phyloP scores from a whole-genome alignment of 192 early-diverging fungal species.

The Coemansia sp. region DNA sequence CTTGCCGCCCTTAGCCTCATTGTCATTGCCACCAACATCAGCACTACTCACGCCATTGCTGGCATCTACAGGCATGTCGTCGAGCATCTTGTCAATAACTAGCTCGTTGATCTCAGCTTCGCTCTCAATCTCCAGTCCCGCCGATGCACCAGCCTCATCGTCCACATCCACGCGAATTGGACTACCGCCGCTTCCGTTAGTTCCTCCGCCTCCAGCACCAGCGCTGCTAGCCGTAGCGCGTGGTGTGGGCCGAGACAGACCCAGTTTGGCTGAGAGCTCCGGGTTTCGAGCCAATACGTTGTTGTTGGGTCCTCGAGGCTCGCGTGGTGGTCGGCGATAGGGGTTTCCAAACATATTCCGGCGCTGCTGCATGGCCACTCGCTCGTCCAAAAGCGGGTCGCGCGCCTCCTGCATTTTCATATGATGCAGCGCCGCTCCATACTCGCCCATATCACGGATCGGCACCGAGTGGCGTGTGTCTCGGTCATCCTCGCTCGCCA shows the following conservation, averaged over 20 bases:
- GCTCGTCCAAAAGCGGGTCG: slow-evolving; percentile 69
- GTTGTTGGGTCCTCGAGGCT: slow-evolving; percentile 50
- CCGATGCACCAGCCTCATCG: slow-evolving; percentile 25
- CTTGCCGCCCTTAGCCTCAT: slow-evolving; percentile 14
- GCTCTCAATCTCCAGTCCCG: slow-evolving; percentile 46
- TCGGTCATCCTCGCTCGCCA: slow-evolving; percentile 54
- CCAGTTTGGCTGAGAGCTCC: slow-evolving; percentile 41
- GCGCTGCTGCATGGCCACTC: slow-evolving; percentile 53
- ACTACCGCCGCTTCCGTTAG: neutral
- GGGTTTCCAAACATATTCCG: slow-evolving; percentile 79
- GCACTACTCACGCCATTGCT: neutral
- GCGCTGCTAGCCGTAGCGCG: neutral
- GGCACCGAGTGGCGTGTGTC: slow-evolving; percentile 65
- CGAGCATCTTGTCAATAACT: slow-evolving; percentile 51
- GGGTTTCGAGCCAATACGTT: slow-evolving; percentile 50
- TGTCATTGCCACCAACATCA: neutral
- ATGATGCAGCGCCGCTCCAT: slow-evolving; percentile 59
- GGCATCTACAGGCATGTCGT: slow-evolving; percentile 38
- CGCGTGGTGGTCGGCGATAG: slow-evolving; percentile 58
- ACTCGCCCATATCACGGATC: slow-evolving; percentile 72
- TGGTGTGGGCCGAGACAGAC: slow-evolving; percentile 16
- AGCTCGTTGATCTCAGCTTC: slow-evolving; percentile 55
- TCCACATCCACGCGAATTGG: slow-evolving; percentile 19
- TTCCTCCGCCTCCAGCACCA: neutral
- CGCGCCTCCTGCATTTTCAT: slow-evolving; percentile 57